Base-by-base conservation (phyloP, 352 stramenopile species). In the Pilasporangium apinafurcum region DNA sequence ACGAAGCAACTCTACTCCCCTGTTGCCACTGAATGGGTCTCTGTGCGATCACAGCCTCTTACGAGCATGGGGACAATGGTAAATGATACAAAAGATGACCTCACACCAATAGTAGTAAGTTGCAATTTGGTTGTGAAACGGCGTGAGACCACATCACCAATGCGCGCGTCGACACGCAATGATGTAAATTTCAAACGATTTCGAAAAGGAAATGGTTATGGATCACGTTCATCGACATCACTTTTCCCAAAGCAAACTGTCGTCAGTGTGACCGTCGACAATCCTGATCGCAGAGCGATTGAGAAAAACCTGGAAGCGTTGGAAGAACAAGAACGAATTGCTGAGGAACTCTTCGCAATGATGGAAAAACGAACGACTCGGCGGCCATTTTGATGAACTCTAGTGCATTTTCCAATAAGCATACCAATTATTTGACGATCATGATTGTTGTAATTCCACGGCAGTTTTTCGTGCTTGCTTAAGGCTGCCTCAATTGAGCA, bases 271-370 rank as follows among this genome's bases (percentile, higher is more conserved):
- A 68, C 51, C 5, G 61, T 90, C 10, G 61, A 90, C 39, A 82
- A 86, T 18, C 59, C 63, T 10, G 74, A 85, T 5, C 62, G 65
- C 8, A 56, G 73, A 24, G 63, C 56, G n/a, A 50, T 79, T 31
- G 66, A 82, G 24, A 58, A 83, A 42, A 68, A 80, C n/a, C 34
- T 90, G 5, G 73, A 84, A 24, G 70, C 51, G 4, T 56, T 87
- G 49, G 77, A 94, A 50, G 76, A 79, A 48, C 80, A 91, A 59
- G 83, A 94, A 37, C 66, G 83, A 10, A 83, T 94, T 31, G 83
- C 83, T 1, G 80, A 94, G 36, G 78, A 89, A 27, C 51, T 94
- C 14, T 92, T 94, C 56, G 72, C 75, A 8, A 82, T 90, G 67
- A 70, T 67, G 8, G 80, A 92, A 61, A 75, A 82, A 41, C 62